A percentile compares a stretch with the other conserved stretches of the same genome.
Conservation (phyloP, 2,329 filamentous ascomycete species). For the Ophiostoma montium region DNA sequence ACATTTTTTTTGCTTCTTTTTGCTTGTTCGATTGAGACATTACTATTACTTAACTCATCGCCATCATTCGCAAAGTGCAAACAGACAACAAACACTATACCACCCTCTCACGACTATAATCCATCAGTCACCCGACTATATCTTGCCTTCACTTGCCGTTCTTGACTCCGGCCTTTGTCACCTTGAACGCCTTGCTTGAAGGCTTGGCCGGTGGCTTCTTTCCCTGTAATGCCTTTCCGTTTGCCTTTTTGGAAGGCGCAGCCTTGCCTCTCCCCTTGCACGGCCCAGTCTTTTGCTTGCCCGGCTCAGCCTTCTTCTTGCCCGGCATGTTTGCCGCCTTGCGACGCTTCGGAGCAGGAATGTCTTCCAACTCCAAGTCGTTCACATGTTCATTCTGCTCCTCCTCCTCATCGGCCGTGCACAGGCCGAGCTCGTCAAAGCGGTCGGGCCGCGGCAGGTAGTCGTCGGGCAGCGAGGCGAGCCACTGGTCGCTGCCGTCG, state of each 20-base stretch:
- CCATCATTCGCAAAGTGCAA: no score
- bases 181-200: no score
- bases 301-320: not conserved
- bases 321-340: not conserved
- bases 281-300: not conserved
- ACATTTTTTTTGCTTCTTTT: not conserved
- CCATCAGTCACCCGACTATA: no score
- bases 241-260: no score
- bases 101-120: no score
- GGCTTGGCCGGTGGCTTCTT: no score
- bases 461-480: not conserved
- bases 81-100: no score
- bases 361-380: not conserved
- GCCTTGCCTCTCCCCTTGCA: no score
- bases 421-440: not conserved
- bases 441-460: not conserved
- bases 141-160: no score
- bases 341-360: not conserved
- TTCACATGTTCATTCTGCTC: not conserved
- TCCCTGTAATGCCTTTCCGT: no score
- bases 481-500: not conserved
- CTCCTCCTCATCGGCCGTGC: not conserved
- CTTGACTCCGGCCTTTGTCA: no score
- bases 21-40: not conserved
- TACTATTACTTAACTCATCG: not conserved